Percentiles rank a stretch among this genome's conserved stretches.
These are phyloP conservation scores for Solanum medicagineum DNA, from an alignment of 257 asterid species.

Conservation along the genomic window DNA sequence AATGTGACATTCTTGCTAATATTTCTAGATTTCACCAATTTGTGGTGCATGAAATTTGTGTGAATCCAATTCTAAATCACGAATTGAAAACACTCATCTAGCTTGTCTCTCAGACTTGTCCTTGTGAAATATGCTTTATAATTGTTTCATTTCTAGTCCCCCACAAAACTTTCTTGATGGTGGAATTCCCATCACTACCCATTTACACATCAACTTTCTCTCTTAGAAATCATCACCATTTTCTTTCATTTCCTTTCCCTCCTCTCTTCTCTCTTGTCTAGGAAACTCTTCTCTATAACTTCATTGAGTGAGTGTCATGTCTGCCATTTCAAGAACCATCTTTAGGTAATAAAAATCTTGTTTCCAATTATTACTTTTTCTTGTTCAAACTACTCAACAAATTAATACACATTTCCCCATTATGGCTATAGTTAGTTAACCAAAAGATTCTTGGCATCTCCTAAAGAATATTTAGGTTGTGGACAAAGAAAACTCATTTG, in stretches of 20 bases:
- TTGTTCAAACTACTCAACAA: not conserved
- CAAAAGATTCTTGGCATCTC: not conserved
- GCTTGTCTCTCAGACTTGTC: conserved; percentile 25
- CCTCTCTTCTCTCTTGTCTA: conserved; percentile 3
- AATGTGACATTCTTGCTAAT: not conserved
- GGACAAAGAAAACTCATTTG: not conserved
- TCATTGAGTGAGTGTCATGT: conserved; percentile 11
- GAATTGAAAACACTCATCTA: conserved; percentile 13
- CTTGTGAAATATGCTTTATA: not conserved
- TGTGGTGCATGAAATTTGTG: conserved; percentile 10
- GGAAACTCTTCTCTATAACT: not conserved
- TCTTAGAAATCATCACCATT: conserved; percentile 2
- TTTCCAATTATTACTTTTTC: not conserved
- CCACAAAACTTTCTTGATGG: conserved; percentile 12
- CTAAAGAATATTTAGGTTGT: not conserved
- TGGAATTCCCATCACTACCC: conserved; percentile 27
- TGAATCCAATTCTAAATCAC: conserved; percentile 19
- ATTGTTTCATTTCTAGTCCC: not conserved
- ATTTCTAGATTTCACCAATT: not conserved
- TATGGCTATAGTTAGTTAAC: not conserved
- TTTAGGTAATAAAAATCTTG: not conserved
- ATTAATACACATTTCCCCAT: not conserved
- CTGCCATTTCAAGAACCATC: conserved; percentile 26
- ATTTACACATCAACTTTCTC: not conserved
- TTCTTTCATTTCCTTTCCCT: not conserved